Percentiles rank a stretch among this genome's conserved stretches.
Conservation (phyloP, 2,329 filamentous ascomycete genomes). For the Coleophoma crateriformis region DNA sequence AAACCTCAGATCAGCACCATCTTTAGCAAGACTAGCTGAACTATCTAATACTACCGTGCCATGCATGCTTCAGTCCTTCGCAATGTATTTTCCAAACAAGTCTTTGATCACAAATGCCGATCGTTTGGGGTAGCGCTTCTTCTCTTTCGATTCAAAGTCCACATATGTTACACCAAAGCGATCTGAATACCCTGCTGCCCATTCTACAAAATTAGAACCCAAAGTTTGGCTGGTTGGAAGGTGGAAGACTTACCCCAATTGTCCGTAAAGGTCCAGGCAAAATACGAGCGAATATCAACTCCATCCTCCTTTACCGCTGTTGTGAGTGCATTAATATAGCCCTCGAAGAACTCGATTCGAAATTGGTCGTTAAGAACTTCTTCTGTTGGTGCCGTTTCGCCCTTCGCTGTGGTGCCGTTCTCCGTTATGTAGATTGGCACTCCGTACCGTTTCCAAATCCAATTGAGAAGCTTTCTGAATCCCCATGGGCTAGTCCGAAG, state of each 20-base stretch:
- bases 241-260: conserved; percentile 12
- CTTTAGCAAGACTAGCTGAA: too few species aligned
- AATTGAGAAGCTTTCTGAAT: conserved; percentile 71
- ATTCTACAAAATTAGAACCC: conserved; percentile 10
- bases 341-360: conserved; percentile 70
- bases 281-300: conserved; percentile 73
- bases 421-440: conserved; percentile 83
- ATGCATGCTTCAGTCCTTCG: conserved; percentile 38
- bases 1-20: too few species aligned
- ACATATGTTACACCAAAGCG: conserved; percentile 79
- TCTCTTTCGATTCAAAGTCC: conserved; percentile 65
- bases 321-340: conserved; percentile 71
- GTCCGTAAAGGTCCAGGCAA: conserved; percentile 83
- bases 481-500: conserved; percentile 67
- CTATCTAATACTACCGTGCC: neutral
- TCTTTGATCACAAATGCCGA: conserved; percentile 66
- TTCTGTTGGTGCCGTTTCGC: conserved; percentile 67
- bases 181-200: conserved; percentile 76
- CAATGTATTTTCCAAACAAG: conserved; percentile 65
- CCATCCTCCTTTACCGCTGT: conserved; percentile 65
- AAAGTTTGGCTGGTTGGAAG: neutral
- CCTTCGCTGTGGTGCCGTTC: conserved; percentile 78
- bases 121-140: conserved; percentile 78
- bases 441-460: conserved; percentile 72
- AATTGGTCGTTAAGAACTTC: conserved; percentile 75